Evolutionary conservation across 257 asterid species (phyloP), one percentile per base, ranked within the genome.

Genomic region (Schizonepeta tenuifolia): DNA sequence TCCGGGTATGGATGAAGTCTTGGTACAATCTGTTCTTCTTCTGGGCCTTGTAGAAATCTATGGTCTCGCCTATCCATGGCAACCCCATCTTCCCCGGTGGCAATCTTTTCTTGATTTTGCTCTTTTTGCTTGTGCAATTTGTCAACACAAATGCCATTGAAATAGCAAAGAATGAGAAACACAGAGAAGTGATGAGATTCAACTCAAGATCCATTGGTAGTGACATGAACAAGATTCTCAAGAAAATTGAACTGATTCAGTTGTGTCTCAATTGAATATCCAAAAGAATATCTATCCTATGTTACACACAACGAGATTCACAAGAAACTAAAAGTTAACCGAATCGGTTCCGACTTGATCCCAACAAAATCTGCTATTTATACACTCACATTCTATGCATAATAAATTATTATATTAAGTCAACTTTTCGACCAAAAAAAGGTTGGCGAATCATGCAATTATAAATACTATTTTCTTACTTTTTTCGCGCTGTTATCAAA

Each of bases 31-130:
- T 80, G 92, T 93, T 90, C 74, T 74, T 86, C 71, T 70, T 83
- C 41, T 88, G 98, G 0, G 98, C 89, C 81, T 72, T 84, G 88
- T 60, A 87, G 85, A 93, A 93, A 8, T 85, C 84, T 43, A 88
- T 55, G 67, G 97, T 88, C 78, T 93, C 98, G 7, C 98, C 98
- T 12, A 90, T 84, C 92, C 90, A 93, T 22, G 97, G 98, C 41
- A 80, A 17, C 2, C 98, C 96, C 87, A 90, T 75, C 55, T 76
- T 77, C 41, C 98, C 98, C 21, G 96, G 96, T 21, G 98, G 97
- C 4, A 90, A 69, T 55, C 35, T 82, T 22, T 74, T 85, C 79
- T 79, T 81, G 75, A 17, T 44, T 26, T 55, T 82, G 43, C 55
- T 15, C 50, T 65, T 65, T 17, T 33, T 43, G 18, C 49, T 83